phyloP scores from a whole-genome alignment of 768 basidiomycete species.

The Lactifluus subvellereus region DNA sequence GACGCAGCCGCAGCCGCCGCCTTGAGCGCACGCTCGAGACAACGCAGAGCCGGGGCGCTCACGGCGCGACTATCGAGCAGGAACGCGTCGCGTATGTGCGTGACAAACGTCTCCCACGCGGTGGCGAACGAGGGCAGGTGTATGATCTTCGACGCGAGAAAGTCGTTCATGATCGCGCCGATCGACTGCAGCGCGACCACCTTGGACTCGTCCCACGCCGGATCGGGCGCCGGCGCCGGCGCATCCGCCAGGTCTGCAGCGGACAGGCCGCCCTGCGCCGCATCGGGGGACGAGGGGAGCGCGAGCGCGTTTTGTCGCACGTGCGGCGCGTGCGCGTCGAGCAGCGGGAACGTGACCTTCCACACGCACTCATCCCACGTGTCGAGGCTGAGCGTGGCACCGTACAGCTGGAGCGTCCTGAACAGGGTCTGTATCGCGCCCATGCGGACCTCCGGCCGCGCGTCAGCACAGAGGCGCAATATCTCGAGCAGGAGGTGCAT shows the following conservation, averaged over 20 bases:
- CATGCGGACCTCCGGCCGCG: slow-evolving; percentile 81
- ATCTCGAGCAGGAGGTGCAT: slow-evolving; percentile 85
- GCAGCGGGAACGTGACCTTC: slow-evolving; percentile 82
- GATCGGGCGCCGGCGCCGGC: slow-evolving; percentile 27
- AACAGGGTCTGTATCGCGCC: slow-evolving; percentile 96
- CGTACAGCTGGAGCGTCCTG: slow-evolving; percentile 90
- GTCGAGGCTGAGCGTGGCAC: slow-evolving; percentile 69
- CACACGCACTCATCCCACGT: slow-evolving; percentile 93
- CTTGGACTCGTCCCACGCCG: slow-evolving; percentile 85
- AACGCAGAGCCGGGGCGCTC: slow-evolving; percentile 79
- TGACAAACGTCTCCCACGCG: slow-evolving; percentile 72
- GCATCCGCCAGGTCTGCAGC: not conserved
- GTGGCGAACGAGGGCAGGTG: slow-evolving; percentile 60
- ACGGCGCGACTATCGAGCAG: slow-evolving; percentile 56
- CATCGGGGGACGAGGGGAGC: slow-evolving; percentile 18
- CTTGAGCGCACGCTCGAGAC: slow-evolving; percentile 71
- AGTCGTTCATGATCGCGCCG: slow-evolving; percentile 78
- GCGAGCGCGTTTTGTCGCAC: slow-evolving; percentile 37
- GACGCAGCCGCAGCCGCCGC: slow-evolving; percentile 49
- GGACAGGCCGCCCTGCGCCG: not conserved
- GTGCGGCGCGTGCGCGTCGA: slow-evolving; percentile 60
- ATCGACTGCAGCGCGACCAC: slow-evolving; percentile 79
- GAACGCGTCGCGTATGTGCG: slow-evolving; percentile 65
- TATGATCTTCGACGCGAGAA: slow-evolving; percentile 68
- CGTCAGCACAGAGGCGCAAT: slow-evolving; percentile 74